Conservation (phyloP, 371 early-diverging fungal species). For the Saksenaea vasiformis region DNA sequence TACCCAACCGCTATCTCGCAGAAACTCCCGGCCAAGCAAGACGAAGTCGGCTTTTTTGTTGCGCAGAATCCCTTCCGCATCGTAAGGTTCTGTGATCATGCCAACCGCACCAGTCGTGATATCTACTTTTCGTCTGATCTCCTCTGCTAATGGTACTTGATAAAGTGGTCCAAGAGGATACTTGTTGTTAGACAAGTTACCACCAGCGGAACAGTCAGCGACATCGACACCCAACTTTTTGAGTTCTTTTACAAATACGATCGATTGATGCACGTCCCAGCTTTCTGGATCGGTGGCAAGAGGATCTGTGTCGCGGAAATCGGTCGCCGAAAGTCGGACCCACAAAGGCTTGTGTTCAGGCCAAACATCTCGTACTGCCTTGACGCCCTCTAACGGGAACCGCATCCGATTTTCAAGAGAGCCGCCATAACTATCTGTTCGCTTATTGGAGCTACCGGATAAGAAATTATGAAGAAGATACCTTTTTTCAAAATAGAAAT, state of each 20-base stretch:
- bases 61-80: constrained; percentile 65
- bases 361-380: constrained; percentile 54
- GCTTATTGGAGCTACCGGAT: constrained; percentile 69
- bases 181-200: constrained; percentile 44
- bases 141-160: constrained; percentile 71
- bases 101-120: constrained; percentile 70
- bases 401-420: constrained; percentile 54
- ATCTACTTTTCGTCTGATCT: constrained; percentile 54
- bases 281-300: constrained; percentile 17
- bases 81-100: constrained; percentile 53
- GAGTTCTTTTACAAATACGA: constrained; percentile 54
- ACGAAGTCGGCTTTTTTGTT: constrained; percentile 68
- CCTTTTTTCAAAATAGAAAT: constrained; percentile 37
- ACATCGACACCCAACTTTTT: constrained; percentile 70
- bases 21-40: constrained; percentile 66
- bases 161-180: constrained; percentile 31
- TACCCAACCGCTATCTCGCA: constrained; percentile 44
- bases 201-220: constrained; percentile 69
- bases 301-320: constrained; percentile 40
- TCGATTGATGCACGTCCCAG: constrained; percentile 67
- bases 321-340: constrained; percentile 68
- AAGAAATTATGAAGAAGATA: constrained; percentile 82
- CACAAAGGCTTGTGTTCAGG: constrained; percentile 73
- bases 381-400: constrained; percentile 43
- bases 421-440: constrained; percentile 67